Evolutionary conservation across 345 rosid genomes (phyloP), one percentile per base, ranked within the genome.

Genomic region (Citrus hindsii): DNA sequence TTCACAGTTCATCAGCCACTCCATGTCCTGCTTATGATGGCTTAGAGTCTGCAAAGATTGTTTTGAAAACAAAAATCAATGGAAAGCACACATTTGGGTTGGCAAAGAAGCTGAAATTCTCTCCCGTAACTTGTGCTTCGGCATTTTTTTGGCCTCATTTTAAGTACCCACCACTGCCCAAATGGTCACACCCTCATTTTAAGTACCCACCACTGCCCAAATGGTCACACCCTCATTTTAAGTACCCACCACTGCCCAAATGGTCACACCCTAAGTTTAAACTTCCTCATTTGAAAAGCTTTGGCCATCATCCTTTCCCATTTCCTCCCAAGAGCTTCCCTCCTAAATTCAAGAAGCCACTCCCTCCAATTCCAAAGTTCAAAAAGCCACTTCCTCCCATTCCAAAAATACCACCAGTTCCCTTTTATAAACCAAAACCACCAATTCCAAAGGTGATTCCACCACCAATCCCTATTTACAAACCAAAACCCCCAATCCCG

Each of bases 1-100:
- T 95, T 80, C 93, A 90, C 74, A 89, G 94, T 71, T 91, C 88
- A 19, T 82, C 89, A 0, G 84, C 84, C 9, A 35, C 80, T 2
- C 92, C 95, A 28, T 95, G 98, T 68, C 93, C 97, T 1, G 82
- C 88, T 35, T 83, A 85, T n/a, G 80, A 79, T 27, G 91, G 90
- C 60, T 19, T 92, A 0, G 87, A 92, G 3, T 82, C 98, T 30
- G 37, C 86, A 79, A 92, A 88, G 83, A 80, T 91, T 9, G 86
- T 93, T 37, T 75, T 87, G 67, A 83, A 86, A 56, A 86, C 90
- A 7, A 82, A 76, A 51, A 48, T 61, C 4, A 78, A 83, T 6
- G 89, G 75, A 7, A 93, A 90, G 68, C 89, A 89, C 72, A 79
- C 82, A 1, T 88, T 90, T 67, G 93, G 91, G 76, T 79, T 88